phyloP scores from a whole-genome alignment of 73 alveolate genomes.

The Durusdinium trenchii region DNA sequence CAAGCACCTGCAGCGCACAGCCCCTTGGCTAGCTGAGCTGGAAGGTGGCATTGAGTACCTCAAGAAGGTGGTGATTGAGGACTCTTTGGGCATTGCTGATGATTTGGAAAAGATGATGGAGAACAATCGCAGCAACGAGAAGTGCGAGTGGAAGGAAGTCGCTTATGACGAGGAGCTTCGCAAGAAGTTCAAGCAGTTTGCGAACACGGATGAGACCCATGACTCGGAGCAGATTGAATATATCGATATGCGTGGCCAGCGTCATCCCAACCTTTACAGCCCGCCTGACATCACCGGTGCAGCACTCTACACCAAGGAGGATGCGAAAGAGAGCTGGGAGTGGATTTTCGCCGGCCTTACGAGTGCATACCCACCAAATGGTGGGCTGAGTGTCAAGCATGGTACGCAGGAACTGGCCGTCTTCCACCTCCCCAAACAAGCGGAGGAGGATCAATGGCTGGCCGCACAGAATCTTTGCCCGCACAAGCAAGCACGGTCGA shows the following conservation, averaged over 20 bases:
- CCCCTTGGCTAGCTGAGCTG: constrained; percentile 81
- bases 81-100: constrained; percentile 40
- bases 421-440: constrained; percentile 55
- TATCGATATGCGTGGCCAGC: constrained; percentile 64
- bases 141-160: constrained; percentile 92
- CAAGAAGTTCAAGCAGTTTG: constrained; percentile 69
- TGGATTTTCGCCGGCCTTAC: constrained; percentile 24
- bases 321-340: constrained; percentile 37
- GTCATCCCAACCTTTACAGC: constrained; percentile 66
- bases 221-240: constrained; percentile 75
- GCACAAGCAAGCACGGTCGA: constrained; percentile 29
- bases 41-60: constrained; percentile 70
- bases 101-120: constrained; percentile 56
- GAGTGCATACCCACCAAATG: not conserved
- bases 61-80: constrained; percentile 66
- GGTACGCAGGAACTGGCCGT: constrained; percentile 30
- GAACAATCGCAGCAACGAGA: not conserved
- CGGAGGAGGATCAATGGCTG: constrained; percentile 8
- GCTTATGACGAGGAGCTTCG: constrained; percentile 60
- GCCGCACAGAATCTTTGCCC: constrained; percentile 77
- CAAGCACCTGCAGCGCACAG: constrained; percentile 87
- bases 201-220: constrained; percentile 46
- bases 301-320: constrained; percentile 32
- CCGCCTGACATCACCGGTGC: constrained; percentile 56
- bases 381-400: constrained; percentile 55